Conservation (phyloP, 2,329 filamentous ascomycete species). For the Penicillium crustosum region DNA sequence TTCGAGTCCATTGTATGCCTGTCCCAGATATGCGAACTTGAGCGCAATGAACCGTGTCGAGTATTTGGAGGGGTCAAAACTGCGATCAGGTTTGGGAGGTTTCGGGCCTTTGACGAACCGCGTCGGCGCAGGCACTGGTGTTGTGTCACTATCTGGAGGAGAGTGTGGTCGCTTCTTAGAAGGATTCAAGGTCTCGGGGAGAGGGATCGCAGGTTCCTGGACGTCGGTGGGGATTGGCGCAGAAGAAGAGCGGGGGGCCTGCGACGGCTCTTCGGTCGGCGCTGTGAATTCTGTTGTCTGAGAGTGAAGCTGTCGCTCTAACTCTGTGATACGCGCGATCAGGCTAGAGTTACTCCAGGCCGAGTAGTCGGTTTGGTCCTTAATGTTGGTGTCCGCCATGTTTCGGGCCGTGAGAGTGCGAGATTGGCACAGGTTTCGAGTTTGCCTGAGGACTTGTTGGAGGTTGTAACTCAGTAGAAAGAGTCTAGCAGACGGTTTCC, state of each 20-base stretch:
- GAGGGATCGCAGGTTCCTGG: slow-evolving; percentile 23
- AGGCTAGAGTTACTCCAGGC: slow-evolving; percentile 69
- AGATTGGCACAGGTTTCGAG: slow-evolving; percentile 15
- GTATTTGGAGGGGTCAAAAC: slow-evolving; percentile 78
- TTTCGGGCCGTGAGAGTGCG: slow-evolving; percentile 17
- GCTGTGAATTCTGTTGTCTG: slow-evolving; percentile 42
- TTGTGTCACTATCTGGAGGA: slow-evolving; percentile 26
- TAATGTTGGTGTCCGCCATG: slow-evolving; percentile 24
- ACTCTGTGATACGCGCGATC: slow-evolving; percentile 63
- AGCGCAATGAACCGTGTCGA: slow-evolving; percentile 81
- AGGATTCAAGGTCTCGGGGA: slow-evolving; percentile 4
- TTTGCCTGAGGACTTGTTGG: slow-evolving; percentile 11
- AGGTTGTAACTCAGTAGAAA: slow-evolving; percentile 15
- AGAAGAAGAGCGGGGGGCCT: slow-evolving; percentile 2
- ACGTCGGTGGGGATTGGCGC: slow-evolving; percentile 19
- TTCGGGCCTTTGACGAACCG: slow-evolving; percentile 42
- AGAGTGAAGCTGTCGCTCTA: slow-evolving; percentile 66
- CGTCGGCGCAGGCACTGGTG: slow-evolving; percentile 21
- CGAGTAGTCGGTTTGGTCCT: slow-evolving; percentile 53
- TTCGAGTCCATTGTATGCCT: slow-evolving; percentile 90
- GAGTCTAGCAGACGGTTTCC: slow-evolving; percentile 26
- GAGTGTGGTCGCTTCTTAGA: slow-evolving; percentile 21
- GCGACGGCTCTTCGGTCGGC: slow-evolving; percentile 3
- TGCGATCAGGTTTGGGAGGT: slow-evolving; percentile 33
- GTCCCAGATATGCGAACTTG: slow-evolving; percentile 91